A percentile compares a stretch with the other conserved stretches of the same genome.
These are phyloP conservation scores for Kalanchoe fedtschenkoi DNA, from an alignment of 164 flowering plant species.

Conservation along the genomic window DNA sequence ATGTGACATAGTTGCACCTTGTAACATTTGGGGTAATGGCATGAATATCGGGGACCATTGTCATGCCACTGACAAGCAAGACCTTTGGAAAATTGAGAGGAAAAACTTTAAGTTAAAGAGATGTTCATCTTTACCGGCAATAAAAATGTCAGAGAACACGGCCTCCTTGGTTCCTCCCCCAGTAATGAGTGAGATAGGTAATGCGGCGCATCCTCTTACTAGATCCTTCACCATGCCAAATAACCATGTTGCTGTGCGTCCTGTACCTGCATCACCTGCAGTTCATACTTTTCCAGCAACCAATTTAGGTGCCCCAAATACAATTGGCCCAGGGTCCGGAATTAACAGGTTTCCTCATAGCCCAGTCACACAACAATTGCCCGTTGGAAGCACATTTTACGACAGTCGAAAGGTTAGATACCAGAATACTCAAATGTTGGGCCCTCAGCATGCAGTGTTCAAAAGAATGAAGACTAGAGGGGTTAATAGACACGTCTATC, in stretches of 20 bases:
- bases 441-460: slow-evolving; percentile 17
- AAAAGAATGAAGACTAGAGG: slow-evolving; percentile 20
- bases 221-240: slow-evolving; percentile 10
- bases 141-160: slow-evolving; percentile 14
- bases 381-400: slow-evolving; percentile 6
- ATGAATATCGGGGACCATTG: slow-evolving; percentile 48
- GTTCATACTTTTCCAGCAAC: too few species aligned
- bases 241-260: slow-evolving; percentile 10
- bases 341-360: not conserved
- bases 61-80: slow-evolving; percentile 73
- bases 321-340: slow-evolving; percentile 4
- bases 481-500: slow-evolving; percentile 10
- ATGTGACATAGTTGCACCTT: slow-evolving; percentile 80
- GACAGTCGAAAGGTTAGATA: slow-evolving; percentile 13
- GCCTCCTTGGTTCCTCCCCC: slow-evolving; percentile 10
- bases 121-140: slow-evolving; percentile 9
- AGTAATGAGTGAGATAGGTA: not conserved
- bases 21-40: slow-evolving; percentile 67
- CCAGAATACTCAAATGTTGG: slow-evolving; percentile 11
- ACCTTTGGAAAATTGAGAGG: slow-evolving; percentile 48
- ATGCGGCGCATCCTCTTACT: slow-evolving; percentile 12
- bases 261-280: too few species aligned
- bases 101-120: slow-evolving; percentile 23
- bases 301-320: not conserved
- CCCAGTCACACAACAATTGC: not conserved